phyloP scores from a whole-genome alignment of 2,329 filamentous ascomycete genomes.

The Phialophora tarda region DNA sequence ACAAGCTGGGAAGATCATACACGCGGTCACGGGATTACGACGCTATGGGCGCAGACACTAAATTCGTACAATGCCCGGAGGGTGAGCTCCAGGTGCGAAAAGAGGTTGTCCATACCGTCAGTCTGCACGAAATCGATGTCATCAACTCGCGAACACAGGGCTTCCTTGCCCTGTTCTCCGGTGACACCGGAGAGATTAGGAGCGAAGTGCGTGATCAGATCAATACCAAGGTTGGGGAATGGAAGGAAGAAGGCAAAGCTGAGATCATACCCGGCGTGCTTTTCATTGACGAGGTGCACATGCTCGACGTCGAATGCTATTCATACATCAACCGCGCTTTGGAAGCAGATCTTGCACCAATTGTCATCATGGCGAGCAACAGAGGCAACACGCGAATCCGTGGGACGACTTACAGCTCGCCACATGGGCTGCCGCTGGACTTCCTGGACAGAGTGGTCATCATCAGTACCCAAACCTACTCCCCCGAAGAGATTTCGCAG shows the following conservation, averaged over 20 bases:
- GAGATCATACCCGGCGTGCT: constrained; percentile 96
- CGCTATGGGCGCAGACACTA: constrained; percentile 97
- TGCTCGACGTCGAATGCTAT: constrained; percentile 99
- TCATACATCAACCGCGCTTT: constrained; percentile 97
- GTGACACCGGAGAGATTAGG: constrained; percentile 96
- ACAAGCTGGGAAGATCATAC: constrained; percentile 93
- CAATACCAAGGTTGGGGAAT: constrained; percentile 97
- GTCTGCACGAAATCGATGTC: constrained; percentile 96
- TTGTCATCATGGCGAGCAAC: constrained; percentile 99
- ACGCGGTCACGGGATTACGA: constrained; percentile 97
- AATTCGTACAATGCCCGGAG: constrained; percentile 96
- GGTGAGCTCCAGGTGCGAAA: constrained; percentile 97
- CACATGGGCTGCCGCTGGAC: constrained; percentile 91
- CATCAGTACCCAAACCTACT: constrained; percentile 88
- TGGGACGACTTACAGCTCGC: constrained; percentile 89
- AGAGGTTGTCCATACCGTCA: constrained; percentile 96
- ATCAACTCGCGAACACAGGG: constrained; percentile 99
- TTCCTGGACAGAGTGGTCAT: constrained; percentile 96
- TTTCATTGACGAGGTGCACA: constrained; percentile 99
- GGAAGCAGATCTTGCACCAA: constrained; percentile 90
- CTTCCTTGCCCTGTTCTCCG: constrained; percentile 94
- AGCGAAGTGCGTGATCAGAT: constrained; percentile 98
- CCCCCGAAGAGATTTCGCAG: constrained; percentile 82
- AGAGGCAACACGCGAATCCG: constrained; percentile 88
- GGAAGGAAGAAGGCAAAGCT: constrained; percentile 99